These are phyloP conservation scores for Elongisporangium prolatum DNA, from an alignment of 352 stramenopile genomes.

Conservation along the genomic window DNA sequence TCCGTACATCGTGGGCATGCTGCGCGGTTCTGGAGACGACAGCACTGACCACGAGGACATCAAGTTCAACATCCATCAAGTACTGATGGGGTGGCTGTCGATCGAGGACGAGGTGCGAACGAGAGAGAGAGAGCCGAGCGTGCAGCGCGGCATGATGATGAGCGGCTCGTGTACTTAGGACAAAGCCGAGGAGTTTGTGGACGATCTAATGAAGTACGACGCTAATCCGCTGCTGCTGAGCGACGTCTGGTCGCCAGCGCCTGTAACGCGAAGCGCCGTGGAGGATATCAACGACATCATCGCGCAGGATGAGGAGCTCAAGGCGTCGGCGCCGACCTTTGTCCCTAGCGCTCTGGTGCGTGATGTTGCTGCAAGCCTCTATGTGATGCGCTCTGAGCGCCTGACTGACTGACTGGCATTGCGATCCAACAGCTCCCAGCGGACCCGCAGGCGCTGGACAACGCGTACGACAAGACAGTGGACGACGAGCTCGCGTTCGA, in stretches of 20 bases:
- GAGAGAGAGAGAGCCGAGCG: neutral
- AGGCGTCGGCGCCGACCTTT: slow-evolving; percentile 68
- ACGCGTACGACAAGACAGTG: slow-evolving; percentile 4
- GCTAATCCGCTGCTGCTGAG: slow-evolving; percentile 51
- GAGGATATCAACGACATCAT: slow-evolving; percentile 37
- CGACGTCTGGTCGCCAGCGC: slow-evolving; percentile 12
- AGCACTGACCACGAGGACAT: slow-evolving; percentile 44
- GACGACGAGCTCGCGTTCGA: slow-evolving; percentile 9
- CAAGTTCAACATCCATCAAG: slow-evolving; percentile 71
- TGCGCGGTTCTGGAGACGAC: slow-evolving; percentile 24
- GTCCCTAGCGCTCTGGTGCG: slow-evolving; percentile 31
- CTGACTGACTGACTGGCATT: neutral
- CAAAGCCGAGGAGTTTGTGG: slow-evolving; percentile 60
- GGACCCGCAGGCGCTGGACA: slow-evolving; percentile 2
- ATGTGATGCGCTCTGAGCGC: neutral
- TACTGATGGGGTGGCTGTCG: slow-evolving; percentile 82
- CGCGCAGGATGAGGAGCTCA: slow-evolving; percentile 51
- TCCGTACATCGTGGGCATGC: slow-evolving; percentile 79
- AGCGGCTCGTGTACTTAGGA: slow-evolving; percentile 20
- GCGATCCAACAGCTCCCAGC: neutral
- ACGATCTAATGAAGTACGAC: slow-evolving; percentile 56
- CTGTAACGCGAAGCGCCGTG: slow-evolving; percentile 5
- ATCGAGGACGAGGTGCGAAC: slow-evolving; percentile 58
- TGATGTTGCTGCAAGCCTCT: neutral
- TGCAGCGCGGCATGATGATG: neutral